Evolutionary conservation across 768 basidiomycete genomes (phyloP).

Genomic region (Lactarius vividus): DNA sequence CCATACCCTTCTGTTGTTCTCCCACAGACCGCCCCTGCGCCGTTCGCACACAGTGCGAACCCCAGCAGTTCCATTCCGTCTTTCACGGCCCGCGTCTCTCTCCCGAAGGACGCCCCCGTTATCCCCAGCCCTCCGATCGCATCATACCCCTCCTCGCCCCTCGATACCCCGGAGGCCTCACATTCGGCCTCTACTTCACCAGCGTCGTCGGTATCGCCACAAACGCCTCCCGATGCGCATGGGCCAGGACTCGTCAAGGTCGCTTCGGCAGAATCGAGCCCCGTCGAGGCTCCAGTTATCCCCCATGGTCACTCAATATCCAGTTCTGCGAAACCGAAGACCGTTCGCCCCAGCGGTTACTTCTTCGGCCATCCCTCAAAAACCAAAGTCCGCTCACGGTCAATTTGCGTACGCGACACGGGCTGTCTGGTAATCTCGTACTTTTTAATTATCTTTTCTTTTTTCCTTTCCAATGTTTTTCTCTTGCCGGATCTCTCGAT

Average conservation of each 20-base stretch:
- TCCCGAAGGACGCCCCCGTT: slow-evolving; percentile 25
- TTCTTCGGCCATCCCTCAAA: slow-evolving; percentile 10
- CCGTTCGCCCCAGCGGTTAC: background rate
- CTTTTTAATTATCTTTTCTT: background rate
- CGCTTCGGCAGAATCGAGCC: slow-evolving; percentile 22
- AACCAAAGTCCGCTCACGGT: slow-evolving; percentile 22
- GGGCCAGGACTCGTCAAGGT: slow-evolving; percentile 17
- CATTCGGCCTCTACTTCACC: slow-evolving; percentile 35
- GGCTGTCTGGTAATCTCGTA: slow-evolving; percentile 19
- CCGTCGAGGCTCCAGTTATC: slow-evolving; percentile 8
- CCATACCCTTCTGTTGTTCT: slow-evolving; percentile 65
- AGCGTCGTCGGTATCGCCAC: slow-evolving; percentile 34
- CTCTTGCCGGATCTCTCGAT: slow-evolving; percentile 5
- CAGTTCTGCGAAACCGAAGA: slow-evolving; percentile 2
- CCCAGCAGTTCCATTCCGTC: slow-evolving; percentile 29
- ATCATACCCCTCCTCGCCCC: slow-evolving; percentile 28
- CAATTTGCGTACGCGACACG: slow-evolving; percentile 24
- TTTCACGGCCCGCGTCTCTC: slow-evolving; percentile 28
- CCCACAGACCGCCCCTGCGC: slow-evolving; percentile 41
- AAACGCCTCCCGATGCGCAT: slow-evolving; percentile 31
- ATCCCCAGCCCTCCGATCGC: slow-evolving; percentile 24
- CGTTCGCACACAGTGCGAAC: slow-evolving; percentile 25
- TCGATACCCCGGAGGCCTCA: slow-evolving; percentile 34
- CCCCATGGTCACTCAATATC: slow-evolving; percentile 11
- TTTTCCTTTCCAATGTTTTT: background rate